Base-by-base conservation (phyloP, 768 basidiomycete genomes). In the Mycena albidolilacea region DNA sequence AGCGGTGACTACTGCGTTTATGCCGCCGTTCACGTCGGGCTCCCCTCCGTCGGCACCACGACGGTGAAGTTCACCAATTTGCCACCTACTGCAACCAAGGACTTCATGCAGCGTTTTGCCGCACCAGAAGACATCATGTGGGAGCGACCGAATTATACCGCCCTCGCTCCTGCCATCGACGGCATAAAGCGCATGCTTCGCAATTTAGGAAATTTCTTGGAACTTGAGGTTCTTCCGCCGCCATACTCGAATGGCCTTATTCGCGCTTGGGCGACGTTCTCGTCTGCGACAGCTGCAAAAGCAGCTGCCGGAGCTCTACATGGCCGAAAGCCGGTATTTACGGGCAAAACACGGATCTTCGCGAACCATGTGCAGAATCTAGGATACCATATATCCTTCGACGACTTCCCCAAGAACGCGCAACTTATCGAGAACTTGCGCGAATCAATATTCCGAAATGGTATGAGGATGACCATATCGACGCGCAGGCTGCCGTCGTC, bases 61-160 rank as follows among this genome's bases (percentile, higher is more conserved):
- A 94, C 89, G 9, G 90, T 95, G 64, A 88, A 88, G 19, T 88
- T 95, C 75, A 78, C 79, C 7, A 85, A 87, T 6, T 77, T 94
- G 6, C 91, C 92, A 0, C 77, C 86, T 0, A 82, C 84, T 52
- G 80, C 84, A 0, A 82, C 78, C 0, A 79, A 85, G 23, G 79
- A 84, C 19, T 84, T 84, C 14, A 77, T 92, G 76, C 81, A 83
- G 48, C 79, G 82, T 37, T 90, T 90, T 71, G 85, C 85, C 5
- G 78, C 81, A 1, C 84, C 88, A 1, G 84, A 86, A 30, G 88
- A 87, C 9, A 83, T 89, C 57, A 87, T 91, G 81, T 79, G 90
- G 75, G 86, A 85, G 7, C 86, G 85, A 17, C 85, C 87, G 2
- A 90, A 88, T 37, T 83, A 85, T 70, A 70, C 90, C 5, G 86